These are phyloP conservation scores for Hibiscus syriacus DNA, from an alignment of 345 rosid genomes.

Conservation along the genomic window DNA sequence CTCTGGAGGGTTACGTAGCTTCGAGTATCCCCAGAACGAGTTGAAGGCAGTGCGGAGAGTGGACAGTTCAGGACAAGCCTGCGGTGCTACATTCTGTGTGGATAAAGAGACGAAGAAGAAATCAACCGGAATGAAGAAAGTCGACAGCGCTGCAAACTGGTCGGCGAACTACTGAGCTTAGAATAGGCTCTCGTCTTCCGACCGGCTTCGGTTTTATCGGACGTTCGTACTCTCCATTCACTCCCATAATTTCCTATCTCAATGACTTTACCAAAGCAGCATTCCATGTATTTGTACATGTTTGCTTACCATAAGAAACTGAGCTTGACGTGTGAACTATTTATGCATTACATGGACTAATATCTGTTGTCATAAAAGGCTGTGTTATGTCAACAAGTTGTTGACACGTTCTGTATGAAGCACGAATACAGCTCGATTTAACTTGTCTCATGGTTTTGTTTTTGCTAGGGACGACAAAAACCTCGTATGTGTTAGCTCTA, in stretches of 20 bases:
- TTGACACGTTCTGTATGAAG: too few species aligned
- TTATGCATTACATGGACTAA: neutral
- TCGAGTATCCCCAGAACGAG: slow-evolving; percentile 72
- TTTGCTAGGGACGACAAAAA: too few species aligned
- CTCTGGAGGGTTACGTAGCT: slow-evolving; percentile 93
- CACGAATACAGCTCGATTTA: too few species aligned
- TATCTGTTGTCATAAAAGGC: too few species aligned
- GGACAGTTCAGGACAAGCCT: slow-evolving; percentile 83
- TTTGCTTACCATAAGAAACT: neutral
- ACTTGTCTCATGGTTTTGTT: too few species aligned
- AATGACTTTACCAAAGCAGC: neutral
- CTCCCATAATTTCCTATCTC: neutral
- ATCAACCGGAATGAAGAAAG: slow-evolving; percentile 67
- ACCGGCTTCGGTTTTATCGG: neutral
- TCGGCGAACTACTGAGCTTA: slow-evolving; percentile 50
- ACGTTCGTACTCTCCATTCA: neutral
- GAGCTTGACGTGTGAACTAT: neutral
- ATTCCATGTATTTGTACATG: neutral
- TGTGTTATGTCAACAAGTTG: too few species aligned
- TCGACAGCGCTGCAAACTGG: slow-evolving; percentile 91
- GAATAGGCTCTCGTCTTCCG: neutral
- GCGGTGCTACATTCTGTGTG: slow-evolving; percentile 73
- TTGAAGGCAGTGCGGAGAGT: slow-evolving; percentile 87
- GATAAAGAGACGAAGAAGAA: slow-evolving; percentile 71
- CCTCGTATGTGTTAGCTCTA: too few species aligned